phyloP scores from a whole-genome alignment of 2,329 filamentous ascomycete species.

The Penicillium verrucosum region DNA sequence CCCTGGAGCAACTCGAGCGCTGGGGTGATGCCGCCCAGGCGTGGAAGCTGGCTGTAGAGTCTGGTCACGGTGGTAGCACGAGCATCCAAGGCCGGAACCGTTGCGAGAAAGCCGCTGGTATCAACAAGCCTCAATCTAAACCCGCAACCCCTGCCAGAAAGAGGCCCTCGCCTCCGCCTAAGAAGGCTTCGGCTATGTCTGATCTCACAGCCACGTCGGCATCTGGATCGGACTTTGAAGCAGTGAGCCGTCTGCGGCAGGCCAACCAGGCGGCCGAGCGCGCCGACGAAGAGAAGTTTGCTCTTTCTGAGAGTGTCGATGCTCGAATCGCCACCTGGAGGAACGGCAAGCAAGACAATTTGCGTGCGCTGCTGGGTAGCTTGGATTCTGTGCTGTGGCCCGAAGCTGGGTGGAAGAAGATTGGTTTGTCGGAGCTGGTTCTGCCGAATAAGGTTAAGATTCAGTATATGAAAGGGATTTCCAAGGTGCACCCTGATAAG shows the following conservation, averaged over 20 bases:
- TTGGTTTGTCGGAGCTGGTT: constrained; percentile 88
- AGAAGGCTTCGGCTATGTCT: constrained; percentile 33
- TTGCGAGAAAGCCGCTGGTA: constrained; percentile 82
- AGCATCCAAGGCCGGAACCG: constrained; percentile 82
- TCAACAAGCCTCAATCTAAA: constrained; percentile 50
- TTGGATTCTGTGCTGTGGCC: constrained; percentile 89
- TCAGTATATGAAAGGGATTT: constrained; percentile 98
- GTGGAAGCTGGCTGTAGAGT: constrained; percentile 81
- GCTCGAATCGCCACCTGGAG: constrained; percentile 76
- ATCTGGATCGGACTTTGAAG: constrained; percentile 58
- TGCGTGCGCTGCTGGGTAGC: constrained; percentile 81
- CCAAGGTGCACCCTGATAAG: constrained; percentile 98
- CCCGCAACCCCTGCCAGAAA: constrained; percentile 48
- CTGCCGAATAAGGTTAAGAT: constrained; percentile 95
- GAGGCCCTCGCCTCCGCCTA: constrained; percentile 44
- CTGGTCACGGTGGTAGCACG: constrained; percentile 77
- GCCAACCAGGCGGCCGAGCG: constrained; percentile 82
- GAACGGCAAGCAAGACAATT: constrained; percentile 86
- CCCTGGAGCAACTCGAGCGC: constrained; percentile 89
- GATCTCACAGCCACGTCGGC: constrained; percentile 42
- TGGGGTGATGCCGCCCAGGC: constrained; percentile 78
- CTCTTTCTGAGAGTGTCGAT: constrained; percentile 80
- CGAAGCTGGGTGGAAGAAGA: constrained; percentile 91
- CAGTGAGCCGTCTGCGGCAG: constrained; percentile 75
- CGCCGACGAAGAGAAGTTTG: constrained; percentile 90